Evolutionary conservation across 1,284 basidiomycete genomes (phyloP), one percentile per base, ranked within the genome.

Genomic region (Cryptococcus sp.): DNA sequence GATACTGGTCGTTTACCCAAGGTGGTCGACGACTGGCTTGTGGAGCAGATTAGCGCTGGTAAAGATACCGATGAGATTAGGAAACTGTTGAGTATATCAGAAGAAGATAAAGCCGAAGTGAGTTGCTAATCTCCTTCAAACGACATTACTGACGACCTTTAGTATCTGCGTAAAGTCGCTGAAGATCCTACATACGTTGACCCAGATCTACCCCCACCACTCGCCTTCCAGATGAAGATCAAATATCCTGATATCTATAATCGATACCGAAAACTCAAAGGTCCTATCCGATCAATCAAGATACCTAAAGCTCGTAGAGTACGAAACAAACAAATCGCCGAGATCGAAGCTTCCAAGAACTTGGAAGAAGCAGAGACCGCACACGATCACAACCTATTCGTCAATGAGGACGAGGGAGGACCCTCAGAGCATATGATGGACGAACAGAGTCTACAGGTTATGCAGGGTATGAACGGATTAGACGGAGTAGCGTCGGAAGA

Each of bases 231-330:
- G 4, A 62, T 67, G 4, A 67, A 69, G 36, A 70, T 74, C 61
- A 73, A 73, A 60, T 76, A 76, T 42, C 70, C 73, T 38, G 73
- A 74, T 58, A 69, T 76, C 36, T 76, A 76, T 62, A 76, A 76
- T 53, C 68, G 73, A 32, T 76, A 66, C 62, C 65, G 73, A 34
- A 74, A 74, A 55, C 61, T 74, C 53, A 64, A 62, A 48, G 72
- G 72, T 10, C 72, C 73, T 5, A 67, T 76, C 58, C 71, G 72
- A 58, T 62, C 62, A 11, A 63, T 61, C 51, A 70, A 68, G 52
- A 56, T 58, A 36, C 62, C 59, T 41, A 71, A 64, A 45, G 46
- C 52, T 10, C 43, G 49, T 4, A 49, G 47, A 38, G 15, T 41
- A 10, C 42, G 31, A n/a, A 30, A 4, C 23, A 38, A n/a, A 52